phyloP scores from a whole-genome alignment of 2,329 filamentous ascomycete genomes.

The Colletotrichum theobromicola region DNA sequence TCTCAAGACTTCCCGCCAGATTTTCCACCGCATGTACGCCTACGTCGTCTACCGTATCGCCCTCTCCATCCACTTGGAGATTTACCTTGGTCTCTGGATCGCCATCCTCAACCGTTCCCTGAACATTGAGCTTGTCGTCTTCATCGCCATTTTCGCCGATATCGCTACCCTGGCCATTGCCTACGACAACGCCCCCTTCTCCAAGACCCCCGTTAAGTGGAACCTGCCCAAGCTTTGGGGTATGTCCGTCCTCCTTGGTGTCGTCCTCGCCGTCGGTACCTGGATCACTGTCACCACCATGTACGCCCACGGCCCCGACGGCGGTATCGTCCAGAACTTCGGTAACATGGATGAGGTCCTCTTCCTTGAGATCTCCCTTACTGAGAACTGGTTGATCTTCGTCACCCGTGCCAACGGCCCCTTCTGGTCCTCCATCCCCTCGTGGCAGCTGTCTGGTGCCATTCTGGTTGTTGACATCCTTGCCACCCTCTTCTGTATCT shows the following conservation, averaged over 20 bases:
- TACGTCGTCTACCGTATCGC: slow-evolving; percentile 97
- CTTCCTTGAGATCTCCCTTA: slow-evolving; percentile 89
- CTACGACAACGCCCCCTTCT: slow-evolving; percentile 77
- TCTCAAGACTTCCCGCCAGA: slow-evolving; percentile 90
- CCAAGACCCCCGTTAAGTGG: slow-evolving; percentile 76
- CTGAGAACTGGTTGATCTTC: slow-evolving; percentile 97
- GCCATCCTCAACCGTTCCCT: slow-evolving; percentile 84
- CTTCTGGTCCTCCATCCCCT: slow-evolving; percentile 89
- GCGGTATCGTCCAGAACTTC: slow-evolving; percentile 89
- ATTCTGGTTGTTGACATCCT: slow-evolving; percentile 83
- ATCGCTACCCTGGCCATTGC: slow-evolving; percentile 91
- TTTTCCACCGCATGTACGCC: slow-evolving; percentile 96
- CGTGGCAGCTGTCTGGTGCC: slow-evolving; percentile 81
- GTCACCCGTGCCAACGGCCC: slow-evolving; percentile 92
- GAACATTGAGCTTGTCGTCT: slow-evolving; percentile 87
- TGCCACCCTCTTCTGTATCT: slow-evolving; percentile 85
- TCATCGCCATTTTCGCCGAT: slow-evolving; percentile 94
- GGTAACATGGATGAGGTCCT: slow-evolving; percentile 82
- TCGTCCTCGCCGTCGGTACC: slow-evolving; percentile 81
- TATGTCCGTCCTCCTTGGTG: slow-evolving; percentile 83
- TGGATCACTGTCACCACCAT: slow-evolving; percentile 92
- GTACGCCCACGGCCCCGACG: slow-evolving; percentile 69
- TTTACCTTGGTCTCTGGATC: slow-evolving; percentile 92
- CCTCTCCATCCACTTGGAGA: slow-evolving; percentile 87
- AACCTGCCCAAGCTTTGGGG: slow-evolving; percentile 94